Conservation (phyloP, 1,284 basidiomycete genomes). For the Tremellales sp. region DNA sequence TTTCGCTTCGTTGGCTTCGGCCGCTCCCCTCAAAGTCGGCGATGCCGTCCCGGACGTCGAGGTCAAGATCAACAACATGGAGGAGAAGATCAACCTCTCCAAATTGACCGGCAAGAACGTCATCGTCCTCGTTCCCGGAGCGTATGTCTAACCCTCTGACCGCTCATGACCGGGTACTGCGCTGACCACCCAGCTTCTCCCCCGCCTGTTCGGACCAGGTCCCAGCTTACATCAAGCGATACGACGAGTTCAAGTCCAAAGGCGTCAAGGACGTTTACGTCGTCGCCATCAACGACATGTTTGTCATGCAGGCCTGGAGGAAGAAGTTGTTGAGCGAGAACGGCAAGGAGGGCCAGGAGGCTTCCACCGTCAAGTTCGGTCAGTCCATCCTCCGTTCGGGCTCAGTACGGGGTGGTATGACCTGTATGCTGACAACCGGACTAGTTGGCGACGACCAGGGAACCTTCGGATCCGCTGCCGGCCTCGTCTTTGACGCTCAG, state of each 20-base stretch:
- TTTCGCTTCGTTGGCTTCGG: constrained; percentile 52
- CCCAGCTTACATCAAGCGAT: constrained; percentile 62
- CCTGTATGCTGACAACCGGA: not conserved
- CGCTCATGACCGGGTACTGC: not conserved
- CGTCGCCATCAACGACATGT: constrained; percentile 67
- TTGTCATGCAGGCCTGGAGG: constrained; percentile 63
- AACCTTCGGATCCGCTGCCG: constrained; percentile 57
- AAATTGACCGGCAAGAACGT: constrained; percentile 63
- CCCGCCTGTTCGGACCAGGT: constrained; percentile 57
- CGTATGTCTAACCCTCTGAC: constrained; percentile 18
- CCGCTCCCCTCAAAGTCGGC: constrained; percentile 57
- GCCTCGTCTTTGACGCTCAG: constrained; percentile 63
- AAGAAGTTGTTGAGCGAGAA: constrained; percentile 55
- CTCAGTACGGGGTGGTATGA: too few relatives aligned
- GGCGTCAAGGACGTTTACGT: constrained; percentile 67
- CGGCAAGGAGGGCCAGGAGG: constrained; percentile 14
- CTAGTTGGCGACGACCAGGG: constrained; percentile 63
- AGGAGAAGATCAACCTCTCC: constrained; percentile 54
- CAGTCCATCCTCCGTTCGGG: constrained; percentile 8
- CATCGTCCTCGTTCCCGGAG: constrained; percentile 55
- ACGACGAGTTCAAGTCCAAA: constrained; percentile 62
- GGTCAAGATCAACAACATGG: constrained; percentile 59
- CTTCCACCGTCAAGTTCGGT: constrained; percentile 41
- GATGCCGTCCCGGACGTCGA: constrained; percentile 51
- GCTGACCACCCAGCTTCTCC: constrained; percentile 54